Evolutionary conservation across 2,329 filamentous ascomycete genomes (phyloP).

Genomic region (Gremmenia infestans): DNA sequence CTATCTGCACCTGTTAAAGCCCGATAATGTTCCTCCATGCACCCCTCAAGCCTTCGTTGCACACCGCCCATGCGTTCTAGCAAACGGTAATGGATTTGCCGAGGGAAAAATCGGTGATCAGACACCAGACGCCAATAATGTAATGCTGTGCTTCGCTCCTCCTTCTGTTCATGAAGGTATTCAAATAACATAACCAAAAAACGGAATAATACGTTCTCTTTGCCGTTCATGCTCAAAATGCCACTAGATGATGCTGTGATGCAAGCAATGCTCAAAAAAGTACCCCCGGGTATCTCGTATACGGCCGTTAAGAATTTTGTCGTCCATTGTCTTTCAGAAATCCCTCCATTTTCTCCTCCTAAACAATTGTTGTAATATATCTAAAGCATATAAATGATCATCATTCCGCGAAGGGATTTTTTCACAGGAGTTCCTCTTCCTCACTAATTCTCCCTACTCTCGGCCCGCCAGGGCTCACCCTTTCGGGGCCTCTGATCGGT

Average conservation of each 20-base stretch:
- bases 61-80: not conserved
- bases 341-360: conserved; percentile 3
- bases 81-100: not conserved
- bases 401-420: not conserved
- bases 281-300: conserved; percentile 26
- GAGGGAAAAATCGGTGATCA: not conserved
- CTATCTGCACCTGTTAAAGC: not conserved
- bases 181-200: conserved; percentile 8
- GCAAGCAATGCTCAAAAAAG: conserved; percentile 26
- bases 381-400: conserved; percentile 3
- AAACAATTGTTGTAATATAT: not conserved
- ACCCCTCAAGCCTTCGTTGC: not conserved
- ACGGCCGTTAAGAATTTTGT: conserved; percentile 21
- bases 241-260: conserved; percentile 17
- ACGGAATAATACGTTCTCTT: conserved; percentile 6
- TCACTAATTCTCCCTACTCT: conserved; percentile 28
- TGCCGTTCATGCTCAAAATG: conserved; percentile 2
- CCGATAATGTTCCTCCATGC: not conserved
- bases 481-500: conserved; percentile 28
- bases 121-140: conserved; percentile 16
- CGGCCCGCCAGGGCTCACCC: conserved; percentile 22
- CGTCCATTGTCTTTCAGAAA: conserved; percentile 5
- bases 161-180: conserved; percentile 6
- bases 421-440: conserved; percentile 27
- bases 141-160: conserved; percentile 9